Evolutionary conservation across 2,329 filamentous ascomycete species (phyloP).

Genomic region (Talaromyces sp.): DNA sequence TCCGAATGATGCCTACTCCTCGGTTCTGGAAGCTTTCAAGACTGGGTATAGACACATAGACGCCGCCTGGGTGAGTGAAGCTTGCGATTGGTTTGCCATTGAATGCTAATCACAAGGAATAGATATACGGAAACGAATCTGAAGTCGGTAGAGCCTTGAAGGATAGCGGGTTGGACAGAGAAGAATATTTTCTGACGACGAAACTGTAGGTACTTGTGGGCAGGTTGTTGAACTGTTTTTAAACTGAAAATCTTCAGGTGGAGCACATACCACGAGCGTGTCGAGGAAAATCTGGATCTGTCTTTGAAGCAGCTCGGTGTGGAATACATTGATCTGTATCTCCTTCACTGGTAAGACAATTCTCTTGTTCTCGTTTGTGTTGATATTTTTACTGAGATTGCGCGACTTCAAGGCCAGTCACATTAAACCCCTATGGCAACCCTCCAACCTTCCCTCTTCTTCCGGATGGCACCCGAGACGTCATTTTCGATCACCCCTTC

Average conservation of each 20-base stretch:
- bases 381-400: background rate
- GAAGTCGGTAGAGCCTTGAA: constrained; percentile 63
- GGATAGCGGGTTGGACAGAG: constrained; percentile 63
- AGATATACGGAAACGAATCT: constrained; percentile 71
- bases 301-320: constrained; percentile 68
- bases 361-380: background rate
- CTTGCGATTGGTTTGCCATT: background rate
- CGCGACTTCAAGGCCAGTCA: constrained; percentile 46
- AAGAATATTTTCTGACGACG: constrained; percentile 76
- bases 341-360: constrained; percentile 64
- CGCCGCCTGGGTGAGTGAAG: background rate
- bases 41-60: constrained; percentile 34
- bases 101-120: constrained; percentile 51
- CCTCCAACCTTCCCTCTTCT: constrained; percentile 56
- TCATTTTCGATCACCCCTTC: constrained; percentile 64
- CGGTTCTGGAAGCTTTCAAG: constrained; percentile 34
- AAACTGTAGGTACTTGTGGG: constrained; percentile 51
- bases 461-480: constrained; percentile 67
- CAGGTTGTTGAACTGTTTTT: background rate
- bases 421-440: constrained; percentile 51
- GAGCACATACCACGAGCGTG: constrained; percentile 70
- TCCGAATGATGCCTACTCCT: constrained; percentile 33
- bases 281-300: constrained; percentile 65
- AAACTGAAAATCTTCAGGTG: constrained; percentile 39
- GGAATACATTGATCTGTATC: constrained; percentile 75